phyloP scores from a whole-genome alignment of 148 eudicot species.

The Camellia sinensis region DNA sequence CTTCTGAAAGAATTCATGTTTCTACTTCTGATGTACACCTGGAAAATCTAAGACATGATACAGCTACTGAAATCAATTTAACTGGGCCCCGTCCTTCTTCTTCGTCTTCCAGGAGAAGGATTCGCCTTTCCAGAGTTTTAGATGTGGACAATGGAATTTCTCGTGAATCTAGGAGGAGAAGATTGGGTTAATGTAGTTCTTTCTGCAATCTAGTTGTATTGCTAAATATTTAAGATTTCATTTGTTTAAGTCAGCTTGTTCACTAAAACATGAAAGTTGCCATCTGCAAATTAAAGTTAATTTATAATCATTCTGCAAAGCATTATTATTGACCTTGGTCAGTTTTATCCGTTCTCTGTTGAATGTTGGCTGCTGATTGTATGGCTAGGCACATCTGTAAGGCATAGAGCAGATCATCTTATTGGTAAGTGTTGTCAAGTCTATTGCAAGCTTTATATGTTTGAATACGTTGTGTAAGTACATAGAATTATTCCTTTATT shows the following conservation, averaged over 20 bases:
- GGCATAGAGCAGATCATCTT: neutral
- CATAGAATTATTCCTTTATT: neutral
- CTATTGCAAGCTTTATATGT: neutral
- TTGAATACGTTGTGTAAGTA: neutral
- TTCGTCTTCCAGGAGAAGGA: conserved; percentile 36
- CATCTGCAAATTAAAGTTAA: neutral
- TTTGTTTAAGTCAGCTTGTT: neutral
- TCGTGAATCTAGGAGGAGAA: conserved; percentile 41
- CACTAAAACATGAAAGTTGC: neutral
- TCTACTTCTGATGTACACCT: conserved; percentile 13
- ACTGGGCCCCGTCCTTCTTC: conserved; percentile 16
- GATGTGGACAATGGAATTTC: conserved; percentile 25
- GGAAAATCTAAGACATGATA: conserved; percentile 9
- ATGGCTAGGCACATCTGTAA: neutral
- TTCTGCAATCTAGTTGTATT: conserved; percentile 7
- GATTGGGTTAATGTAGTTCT: conserved; percentile 24
- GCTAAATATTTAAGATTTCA: neutral
- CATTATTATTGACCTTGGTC: too few relatives aligned
- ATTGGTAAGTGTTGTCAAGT: neutral
- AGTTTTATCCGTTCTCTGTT: neutral
- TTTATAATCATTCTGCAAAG: neutral
- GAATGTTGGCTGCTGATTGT: neutral
- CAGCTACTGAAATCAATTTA: neutral
- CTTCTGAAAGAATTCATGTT: conserved; percentile 22
- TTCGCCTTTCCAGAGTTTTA: conserved; percentile 20